Base-by-base conservation (phyloP, 2,329 filamentous ascomycete species). In the Colletotrichum theobromicola region DNA sequence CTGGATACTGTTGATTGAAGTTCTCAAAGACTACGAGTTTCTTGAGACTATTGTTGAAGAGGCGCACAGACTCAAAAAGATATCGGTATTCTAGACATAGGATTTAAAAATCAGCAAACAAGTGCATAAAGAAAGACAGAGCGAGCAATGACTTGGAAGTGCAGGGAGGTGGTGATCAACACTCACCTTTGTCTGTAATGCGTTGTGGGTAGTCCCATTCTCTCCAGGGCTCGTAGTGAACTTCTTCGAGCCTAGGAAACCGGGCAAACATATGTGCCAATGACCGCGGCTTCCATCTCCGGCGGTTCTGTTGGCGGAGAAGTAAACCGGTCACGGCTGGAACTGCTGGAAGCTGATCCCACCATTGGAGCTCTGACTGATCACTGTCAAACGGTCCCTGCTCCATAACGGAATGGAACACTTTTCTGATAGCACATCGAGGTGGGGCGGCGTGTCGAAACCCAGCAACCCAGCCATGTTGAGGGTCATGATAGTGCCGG, bases 201-300 rank as follows among this genome's bases (percentile, higher is more conserved):
- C 24, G 21, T 67, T 79, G 77, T 12, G 24, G 7, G 16, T 2
- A n/a, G 35, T 75, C 63, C 79, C 79, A 81, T 77, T 80, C 78
- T 77, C 79, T 81, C 81, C 79, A 82, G 57, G 79, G 80, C 72
- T 83, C 80, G 77, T 82, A 82, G 68, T 81, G 76, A 57, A 83
- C 26, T 76, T 81, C 80, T 70, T 79, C 75, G 66, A 83, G 78
- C 70, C 76, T 78, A 61, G 80, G 81, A 65, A 82, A 78, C 74
- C 78, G 77, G 73, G 77, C 64, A 77, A 82, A 75, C 78, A 83
- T 79, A 34, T 79, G 77, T 76, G 78, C 78, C 61, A 82, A 77
- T 71, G 77, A 68, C 16, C 4, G 53, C 46, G 77, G 35, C 16
- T 18, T 80, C 81, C 81, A 83, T 77, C 76, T 73, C 63, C 79